Conservation (phyloP, 176 grass and related monocot species). For the Oryza punctata region DNA sequence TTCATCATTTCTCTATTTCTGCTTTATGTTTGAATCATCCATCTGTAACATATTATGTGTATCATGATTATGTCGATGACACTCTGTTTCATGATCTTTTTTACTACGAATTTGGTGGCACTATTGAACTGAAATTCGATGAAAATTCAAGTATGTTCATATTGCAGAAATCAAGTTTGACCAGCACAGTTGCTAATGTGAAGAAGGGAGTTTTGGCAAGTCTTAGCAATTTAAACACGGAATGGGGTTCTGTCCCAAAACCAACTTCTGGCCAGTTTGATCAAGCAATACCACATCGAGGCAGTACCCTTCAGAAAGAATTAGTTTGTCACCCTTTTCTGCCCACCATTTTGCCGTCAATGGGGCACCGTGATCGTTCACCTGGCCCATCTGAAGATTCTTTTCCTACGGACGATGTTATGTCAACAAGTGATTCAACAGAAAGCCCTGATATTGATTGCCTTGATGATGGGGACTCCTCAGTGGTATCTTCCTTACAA, state of each 20-base stretch:
- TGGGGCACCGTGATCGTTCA: not conserved
- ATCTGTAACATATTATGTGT: not conserved
- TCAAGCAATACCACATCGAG: slow-evolving; percentile 23
- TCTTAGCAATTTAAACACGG: slow-evolving; percentile 10
- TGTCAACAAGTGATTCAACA: slow-evolving; percentile 70
- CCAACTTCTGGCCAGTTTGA: slow-evolving; percentile 5
- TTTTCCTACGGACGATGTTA: slow-evolving; percentile 54
- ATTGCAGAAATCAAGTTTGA: slow-evolving; percentile 32
- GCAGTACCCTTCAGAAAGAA: slow-evolving; percentile 22
- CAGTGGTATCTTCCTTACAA: slow-evolving; percentile 58
- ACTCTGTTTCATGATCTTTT: not conserved
- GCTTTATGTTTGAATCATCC: not conserved
- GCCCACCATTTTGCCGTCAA: slow-evolving; percentile 13
- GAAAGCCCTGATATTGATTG: slow-evolving; percentile 64
- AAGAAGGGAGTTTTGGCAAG: slow-evolving; percentile 37
- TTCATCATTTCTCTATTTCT: not conserved
- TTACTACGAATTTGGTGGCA: not conserved
- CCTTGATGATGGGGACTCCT: slow-evolving; percentile 53
- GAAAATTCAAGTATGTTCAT: not conserved
- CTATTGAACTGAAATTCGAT: not conserved
- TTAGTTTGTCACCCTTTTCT: not conserved
- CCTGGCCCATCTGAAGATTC: slow-evolving; percentile 13
- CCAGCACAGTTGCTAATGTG: slow-evolving; percentile 11
- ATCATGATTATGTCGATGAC: not conserved
- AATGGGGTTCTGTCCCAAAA: not conserved